A percentile compares a stretch with the other conserved stretches of the same genome.
phyloP scores from a whole-genome alignment of 495 filamentous ascomycete species.

The Xylaria palmicola region DNA sequence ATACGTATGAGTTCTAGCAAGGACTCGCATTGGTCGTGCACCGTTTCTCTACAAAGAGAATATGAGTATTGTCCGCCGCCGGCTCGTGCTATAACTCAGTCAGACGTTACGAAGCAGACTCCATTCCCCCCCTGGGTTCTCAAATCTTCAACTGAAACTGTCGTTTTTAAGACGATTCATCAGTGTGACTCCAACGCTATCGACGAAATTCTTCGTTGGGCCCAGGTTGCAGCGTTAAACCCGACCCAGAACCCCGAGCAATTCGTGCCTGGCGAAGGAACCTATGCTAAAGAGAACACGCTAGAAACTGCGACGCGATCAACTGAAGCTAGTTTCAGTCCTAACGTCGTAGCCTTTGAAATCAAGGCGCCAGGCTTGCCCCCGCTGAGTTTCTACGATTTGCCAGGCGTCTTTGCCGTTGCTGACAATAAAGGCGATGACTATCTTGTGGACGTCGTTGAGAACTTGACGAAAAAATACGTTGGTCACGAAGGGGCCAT shows the following conservation, averaged over 20 bases:
- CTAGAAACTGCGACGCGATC: conserved; percentile 24
- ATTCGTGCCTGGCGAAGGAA: conserved; percentile 45
- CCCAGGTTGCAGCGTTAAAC: conserved; percentile 68
- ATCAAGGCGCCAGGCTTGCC: conserved; percentile 64
- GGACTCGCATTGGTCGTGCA: conserved; percentile 47
- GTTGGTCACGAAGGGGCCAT: conserved; percentile 60
- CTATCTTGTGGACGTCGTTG: conserved; percentile 62
- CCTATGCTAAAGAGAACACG: conserved; percentile 15
- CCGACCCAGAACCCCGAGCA: conserved; percentile 40
- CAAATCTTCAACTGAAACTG: background rate
- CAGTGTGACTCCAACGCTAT: conserved; percentile 45
- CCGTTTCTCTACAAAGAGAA: conserved; percentile 54
- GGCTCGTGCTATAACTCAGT: conserved; percentile 17
- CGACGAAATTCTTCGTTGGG: conserved; percentile 56
- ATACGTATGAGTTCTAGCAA: conserved; percentile 54
- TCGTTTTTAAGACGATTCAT: conserved; percentile 39
- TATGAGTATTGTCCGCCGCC: conserved; percentile 42
- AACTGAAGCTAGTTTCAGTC: conserved; percentile 61
- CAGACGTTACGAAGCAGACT: conserved; percentile 32
- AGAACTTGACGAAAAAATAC: conserved; percentile 64
- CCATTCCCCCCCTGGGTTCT: conserved; percentile 40
- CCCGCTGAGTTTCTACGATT: conserved; percentile 70
- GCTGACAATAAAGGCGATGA: conserved; percentile 51
- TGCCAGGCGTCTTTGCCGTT: conserved; percentile 71
- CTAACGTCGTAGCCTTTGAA: conserved; percentile 68